Conservation (phyloP, 1,284 basidiomycete genomes). For the Apiotrichum domesticum region DNA sequence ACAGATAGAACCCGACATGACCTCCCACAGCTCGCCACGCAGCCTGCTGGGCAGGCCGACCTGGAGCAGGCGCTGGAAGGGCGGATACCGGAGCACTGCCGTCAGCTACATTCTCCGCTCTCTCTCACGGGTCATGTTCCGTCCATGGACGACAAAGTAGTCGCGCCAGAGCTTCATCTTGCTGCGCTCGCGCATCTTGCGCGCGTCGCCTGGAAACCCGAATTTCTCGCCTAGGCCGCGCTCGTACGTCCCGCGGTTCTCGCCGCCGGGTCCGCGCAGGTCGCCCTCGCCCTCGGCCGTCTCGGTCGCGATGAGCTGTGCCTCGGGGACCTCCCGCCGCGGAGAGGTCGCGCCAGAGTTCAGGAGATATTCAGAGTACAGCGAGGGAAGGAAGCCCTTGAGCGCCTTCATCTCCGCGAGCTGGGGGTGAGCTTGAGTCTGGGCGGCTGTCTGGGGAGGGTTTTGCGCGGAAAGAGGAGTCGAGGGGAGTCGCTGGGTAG, state of each 20-base stretch:
- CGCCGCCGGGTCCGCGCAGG: constrained; percentile 50
- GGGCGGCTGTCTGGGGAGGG: neutral
- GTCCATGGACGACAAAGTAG: constrained; percentile 60
- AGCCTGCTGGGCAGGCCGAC: constrained; percentile 93
- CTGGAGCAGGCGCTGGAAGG: constrained; percentile 92
- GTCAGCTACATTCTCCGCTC: constrained; percentile 50
- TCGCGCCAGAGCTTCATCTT: constrained; percentile 96
- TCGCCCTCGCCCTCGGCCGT: constrained; percentile 53
- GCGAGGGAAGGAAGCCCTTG: constrained; percentile 83
- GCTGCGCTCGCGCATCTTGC: constrained; percentile 91
- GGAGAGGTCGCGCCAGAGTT: constrained; percentile 10
- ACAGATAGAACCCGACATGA: constrained; percentile 85
- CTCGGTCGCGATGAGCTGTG: constrained; percentile 13
- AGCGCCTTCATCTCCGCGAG: constrained; percentile 88
- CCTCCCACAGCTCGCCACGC: constrained; percentile 97
- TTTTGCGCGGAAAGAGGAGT: no score
- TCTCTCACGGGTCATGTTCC: constrained; percentile 36
- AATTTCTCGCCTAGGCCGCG: constrained; percentile 80
- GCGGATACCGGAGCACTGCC: constrained; percentile 80
- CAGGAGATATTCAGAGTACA: constrained; percentile 92
- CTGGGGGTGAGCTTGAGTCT: constrained; percentile 45
- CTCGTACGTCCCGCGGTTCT: constrained; percentile 56
- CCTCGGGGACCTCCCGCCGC: constrained; percentile 2
- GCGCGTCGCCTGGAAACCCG: constrained; percentile 89
- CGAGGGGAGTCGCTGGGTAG: no score